phyloP scores from a whole-genome alignment of 1,139 yeast species.

The Geotrichum candidum region DNA sequence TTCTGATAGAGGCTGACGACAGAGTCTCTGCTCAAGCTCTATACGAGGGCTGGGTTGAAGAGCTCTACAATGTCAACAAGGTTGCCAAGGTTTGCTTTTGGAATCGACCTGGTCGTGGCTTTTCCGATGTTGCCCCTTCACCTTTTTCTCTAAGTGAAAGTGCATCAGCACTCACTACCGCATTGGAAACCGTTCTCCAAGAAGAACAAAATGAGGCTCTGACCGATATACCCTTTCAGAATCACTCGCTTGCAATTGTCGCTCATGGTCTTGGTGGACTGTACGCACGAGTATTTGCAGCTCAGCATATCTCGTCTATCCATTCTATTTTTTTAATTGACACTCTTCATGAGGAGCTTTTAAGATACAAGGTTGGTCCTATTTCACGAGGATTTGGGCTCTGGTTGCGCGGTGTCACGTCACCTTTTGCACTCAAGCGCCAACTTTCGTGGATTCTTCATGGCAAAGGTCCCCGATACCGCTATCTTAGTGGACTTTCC shows the following conservation, averaged over 20 bases:
- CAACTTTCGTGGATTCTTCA: slow-evolving; percentile 43
- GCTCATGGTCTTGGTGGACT: slow-evolving; percentile 84
- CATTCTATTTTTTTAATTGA: slow-evolving; percentile 55
- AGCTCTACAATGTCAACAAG: slow-evolving; percentile 53
- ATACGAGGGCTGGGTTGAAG: slow-evolving; percentile 65
- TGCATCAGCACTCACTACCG: slow-evolving; percentile 58
- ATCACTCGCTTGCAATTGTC: slow-evolving; percentile 52
- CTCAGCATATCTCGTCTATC: slow-evolving; percentile 52
- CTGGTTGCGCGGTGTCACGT: slow-evolving; percentile 60
- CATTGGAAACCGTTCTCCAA: slow-evolving; percentile 27
- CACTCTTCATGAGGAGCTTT: slow-evolving; percentile 67
- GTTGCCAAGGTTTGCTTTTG: slow-evolving; percentile 71
- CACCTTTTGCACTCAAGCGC: slow-evolving; percentile 56
- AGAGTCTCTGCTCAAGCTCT: slow-evolving; percentile 53
- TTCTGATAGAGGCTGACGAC: slow-evolving; percentile 75
- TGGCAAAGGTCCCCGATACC: slow-evolving; percentile 50
- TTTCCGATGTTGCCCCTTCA: slow-evolving; percentile 75
- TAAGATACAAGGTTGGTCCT: slow-evolving; percentile 36
- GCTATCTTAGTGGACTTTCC: slow-evolving; percentile 41
- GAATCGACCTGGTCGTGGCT: slow-evolving; percentile 83
- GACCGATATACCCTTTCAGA: slow-evolving; percentile 15
- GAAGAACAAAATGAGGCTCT: slow-evolving; percentile 3
- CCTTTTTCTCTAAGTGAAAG: slow-evolving; percentile 64
- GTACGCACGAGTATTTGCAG: slow-evolving; percentile 69
- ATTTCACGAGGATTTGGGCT: slow-evolving; percentile 50